Evolutionary conservation across 768 basidiomycete species (phyloP).

Genomic region (Crucibulum laeve): DNA sequence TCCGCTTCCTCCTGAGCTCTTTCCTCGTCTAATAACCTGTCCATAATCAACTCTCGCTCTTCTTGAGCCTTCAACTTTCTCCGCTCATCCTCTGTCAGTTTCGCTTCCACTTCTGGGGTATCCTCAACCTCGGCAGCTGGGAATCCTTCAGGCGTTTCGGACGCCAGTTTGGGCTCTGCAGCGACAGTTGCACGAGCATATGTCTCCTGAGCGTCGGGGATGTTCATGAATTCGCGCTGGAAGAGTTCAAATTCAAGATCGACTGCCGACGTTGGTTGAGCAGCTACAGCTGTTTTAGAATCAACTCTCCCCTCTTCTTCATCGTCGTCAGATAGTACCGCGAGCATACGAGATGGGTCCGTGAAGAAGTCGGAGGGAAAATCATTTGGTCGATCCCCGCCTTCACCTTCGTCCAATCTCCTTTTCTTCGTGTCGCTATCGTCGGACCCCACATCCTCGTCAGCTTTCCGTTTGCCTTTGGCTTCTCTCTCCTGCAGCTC

Average conservation of each 20-base stretch:
- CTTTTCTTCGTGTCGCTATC: constrained; percentile 20
- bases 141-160: constrained; percentile 45
- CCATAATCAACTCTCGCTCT: constrained; percentile 82
- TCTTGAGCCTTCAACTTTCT: constrained; percentile 57
- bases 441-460: constrained; percentile 18
- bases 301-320: constrained; percentile 15
- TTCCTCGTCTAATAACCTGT: constrained; percentile 80
- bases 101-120: constrained; percentile 19
- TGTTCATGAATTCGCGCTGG: constrained; percentile 53
- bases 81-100: constrained; percentile 36
- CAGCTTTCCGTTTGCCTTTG: constrained; percentile 31
- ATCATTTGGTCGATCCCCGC: constrained; percentile 16
- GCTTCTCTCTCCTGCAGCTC: constrained; percentile 20
- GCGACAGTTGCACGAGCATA: constrained; percentile 69
- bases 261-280: constrained; percentile 26
- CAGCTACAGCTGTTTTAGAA: background rate
- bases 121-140: constrained; percentile 22
- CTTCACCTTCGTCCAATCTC: constrained; percentile 21
- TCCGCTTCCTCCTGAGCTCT: constrained; percentile 86
- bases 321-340: constrained; percentile 34
- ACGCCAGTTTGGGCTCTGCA: constrained; percentile 60
- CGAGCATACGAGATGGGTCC: constrained; percentile 54
- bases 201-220: constrained; percentile 38
- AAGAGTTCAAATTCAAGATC: constrained; percentile 76
- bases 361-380: constrained; percentile 80